Percentiles rank a stretch among this genome's conserved stretches.
These are phyloP conservation scores for Paradendryphiella salina DNA, from an alignment of 2,329 filamentous ascomycete species.

Conservation along the genomic window DNA sequence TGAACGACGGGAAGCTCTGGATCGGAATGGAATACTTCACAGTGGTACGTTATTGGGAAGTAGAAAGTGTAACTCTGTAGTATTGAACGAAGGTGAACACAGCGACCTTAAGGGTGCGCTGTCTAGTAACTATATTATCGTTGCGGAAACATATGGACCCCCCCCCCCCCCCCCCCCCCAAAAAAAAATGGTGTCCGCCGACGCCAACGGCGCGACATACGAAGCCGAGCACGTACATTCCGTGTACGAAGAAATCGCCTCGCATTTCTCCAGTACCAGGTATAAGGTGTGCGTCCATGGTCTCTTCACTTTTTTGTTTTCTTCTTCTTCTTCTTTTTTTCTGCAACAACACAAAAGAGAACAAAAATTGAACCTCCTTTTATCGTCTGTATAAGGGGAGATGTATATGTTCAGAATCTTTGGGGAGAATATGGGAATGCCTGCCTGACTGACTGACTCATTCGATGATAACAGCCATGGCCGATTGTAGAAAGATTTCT, in stretches of 20 bases:
- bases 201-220: constrained; percentile 60
- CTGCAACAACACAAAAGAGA: background rate
- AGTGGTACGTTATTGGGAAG: too few species aligned
- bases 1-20: too few species aligned
- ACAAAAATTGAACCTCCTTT: background rate
- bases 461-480: constrained; percentile 67
- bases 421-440: too few species aligned
- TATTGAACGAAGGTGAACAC: too few species aligned
- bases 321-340: background rate
- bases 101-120: too few species aligned
- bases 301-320: background rate
- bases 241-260: constrained; percentile 86
- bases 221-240: constrained; percentile 86
- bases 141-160: too few species aligned
- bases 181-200: constrained; percentile 23
- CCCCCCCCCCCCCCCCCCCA: too few species aligned
- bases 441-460: too few species aligned
- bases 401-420: too few species aligned
- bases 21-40: too few species aligned
- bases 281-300: constrained; percentile 60
- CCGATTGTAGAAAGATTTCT: constrained; percentile 85
- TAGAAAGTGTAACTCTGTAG: too few species aligned
- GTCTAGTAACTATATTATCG: too few species aligned
- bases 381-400: background rate
- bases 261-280: constrained; percentile 79